Evolutionary conservation across 495 filamentous ascomycete species (phyloP).

Genomic region (Neurospora sp.): DNA sequence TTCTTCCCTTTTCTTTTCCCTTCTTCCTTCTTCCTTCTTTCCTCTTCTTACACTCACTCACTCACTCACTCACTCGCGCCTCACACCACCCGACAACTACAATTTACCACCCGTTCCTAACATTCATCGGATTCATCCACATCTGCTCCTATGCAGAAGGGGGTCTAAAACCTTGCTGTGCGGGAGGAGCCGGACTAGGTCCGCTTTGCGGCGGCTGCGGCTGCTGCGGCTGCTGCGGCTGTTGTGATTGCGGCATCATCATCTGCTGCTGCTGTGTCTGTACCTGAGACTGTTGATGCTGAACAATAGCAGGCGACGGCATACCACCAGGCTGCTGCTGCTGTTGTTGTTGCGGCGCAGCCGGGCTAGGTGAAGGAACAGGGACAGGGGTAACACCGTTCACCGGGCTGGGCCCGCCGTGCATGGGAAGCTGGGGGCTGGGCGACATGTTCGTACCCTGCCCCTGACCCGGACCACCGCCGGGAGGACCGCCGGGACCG

Average conservation of each 20-base stretch:
- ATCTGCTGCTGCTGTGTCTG: background rate
- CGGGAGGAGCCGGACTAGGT: background rate
- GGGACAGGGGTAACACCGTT: conserved; percentile 8
- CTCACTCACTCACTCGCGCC: background rate
- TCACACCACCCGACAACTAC: background rate
- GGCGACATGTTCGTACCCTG: conserved; percentile 13
- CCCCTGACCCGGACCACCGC: background rate
- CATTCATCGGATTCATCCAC: background rate
- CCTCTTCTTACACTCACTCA: background rate
- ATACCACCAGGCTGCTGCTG: background rate
- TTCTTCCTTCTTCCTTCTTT: background rate
- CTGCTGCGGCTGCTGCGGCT: background rate
- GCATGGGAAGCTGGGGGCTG: conserved; percentile 7
- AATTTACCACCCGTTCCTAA: background rate
- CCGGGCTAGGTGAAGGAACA: background rate
- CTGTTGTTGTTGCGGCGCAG: conserved; percentile 1
- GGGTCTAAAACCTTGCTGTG: background rate
- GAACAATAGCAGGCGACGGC: background rate
- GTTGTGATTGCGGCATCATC: background rate
- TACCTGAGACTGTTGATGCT: background rate
- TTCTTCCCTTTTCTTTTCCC: background rate
- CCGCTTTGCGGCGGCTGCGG: background rate
- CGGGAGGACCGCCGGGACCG: background rate
- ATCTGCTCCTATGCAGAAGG: conserved; percentile 1
- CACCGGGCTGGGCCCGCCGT: background rate